Evolutionary conservation across 352 stramenopile genomes (phyloP), one percentile per base, ranked within the genome.

Genomic region (Aphanomyces invadans): DNA sequence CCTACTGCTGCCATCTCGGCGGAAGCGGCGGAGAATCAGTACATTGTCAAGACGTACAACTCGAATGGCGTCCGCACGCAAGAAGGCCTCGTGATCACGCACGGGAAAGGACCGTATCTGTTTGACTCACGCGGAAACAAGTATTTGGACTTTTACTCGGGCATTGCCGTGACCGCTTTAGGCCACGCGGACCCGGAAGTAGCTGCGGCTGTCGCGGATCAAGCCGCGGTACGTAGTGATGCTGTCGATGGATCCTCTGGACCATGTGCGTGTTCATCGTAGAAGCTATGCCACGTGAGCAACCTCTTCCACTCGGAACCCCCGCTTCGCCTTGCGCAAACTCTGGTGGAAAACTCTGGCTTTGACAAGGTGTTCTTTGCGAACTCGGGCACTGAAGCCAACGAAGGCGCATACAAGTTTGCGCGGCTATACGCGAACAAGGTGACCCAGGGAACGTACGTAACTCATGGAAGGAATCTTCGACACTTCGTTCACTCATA

Each of bases 351-450:
- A 67, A 98, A 98, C 72, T 98, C 88, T n/a, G 83, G 81, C 45
- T 96, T 98, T 64, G 86, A 95, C 74, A 98, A 97, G 73, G 96
- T 95, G n/a, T 99, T 99, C 78, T 99, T 99, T 78, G 98, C 89
- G 74, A 99, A 99, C 76, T 97, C 84, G 2, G 90, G 96, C 57
- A 96, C 88, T 17, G 90, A 97, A 71, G 85, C 86, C 55, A 95
- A 92, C 72, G 87, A 95, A 71, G 88, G 78, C 21, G 86, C 86
- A 0, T 88, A 90, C 72, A 95, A 95, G 68, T 95, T 95, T 62
- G 83, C 86, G 38, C 77, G 83, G n/a, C 67, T 92, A 21, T 90
- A 90, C 46, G 81, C 80, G 51, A 89, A 87, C 68, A 73, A 73
- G 38, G 63, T 86, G 38, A 74, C 77, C 19, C 68, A 89, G 78